These are phyloP conservation scores for Gloeostereum incarnatum DNA, from an alignment of 768 basidiomycete species.

Conservation along the genomic window DNA sequence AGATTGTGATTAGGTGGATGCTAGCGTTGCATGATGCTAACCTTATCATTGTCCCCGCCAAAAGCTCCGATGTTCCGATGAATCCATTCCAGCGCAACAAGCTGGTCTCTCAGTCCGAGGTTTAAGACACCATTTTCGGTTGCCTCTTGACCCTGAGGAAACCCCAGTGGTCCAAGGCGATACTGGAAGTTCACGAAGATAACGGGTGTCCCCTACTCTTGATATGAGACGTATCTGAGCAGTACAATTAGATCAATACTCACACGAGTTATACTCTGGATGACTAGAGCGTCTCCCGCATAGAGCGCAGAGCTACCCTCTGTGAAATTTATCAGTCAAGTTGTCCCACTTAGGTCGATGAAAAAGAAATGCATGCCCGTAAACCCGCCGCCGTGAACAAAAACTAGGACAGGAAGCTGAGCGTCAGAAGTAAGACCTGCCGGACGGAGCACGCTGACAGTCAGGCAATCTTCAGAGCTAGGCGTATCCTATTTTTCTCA, in stretches of 20 bases:
- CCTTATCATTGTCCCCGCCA: conserved; percentile 20
- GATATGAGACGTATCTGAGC: not conserved
- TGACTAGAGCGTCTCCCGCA: not conserved
- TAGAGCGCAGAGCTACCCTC: not conserved
- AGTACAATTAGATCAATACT: not conserved
- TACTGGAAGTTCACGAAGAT: conserved; percentile 31
- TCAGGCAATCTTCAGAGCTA: conserved; percentile 31
- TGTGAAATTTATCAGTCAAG: not conserved
- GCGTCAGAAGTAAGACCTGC: conserved; percentile 6
- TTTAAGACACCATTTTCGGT: conserved; percentile 5
- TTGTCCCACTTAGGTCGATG: not conserved
- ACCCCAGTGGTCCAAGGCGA: conserved; percentile 37
- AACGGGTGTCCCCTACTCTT: conserved; percentile 30
- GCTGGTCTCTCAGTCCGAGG: conserved; percentile 18
- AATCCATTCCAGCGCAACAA: conserved; percentile 25
- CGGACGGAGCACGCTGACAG: conserved; percentile 29
- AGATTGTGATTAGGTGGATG: not conserved
- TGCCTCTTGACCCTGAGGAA: conserved; percentile 26
- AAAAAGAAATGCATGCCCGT: not conserved
- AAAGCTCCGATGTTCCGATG: conserved; percentile 22
- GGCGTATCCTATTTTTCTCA: not conserved
- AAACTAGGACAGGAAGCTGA: conserved; percentile 1
- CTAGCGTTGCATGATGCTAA: not conserved
- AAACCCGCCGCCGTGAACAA: conserved; percentile 2
- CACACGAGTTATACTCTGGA: conserved; percentile 3